phyloP scores from a whole-genome alignment of 352 stramenopile genomes.

The Halophytophthora polymorphica region DNA sequence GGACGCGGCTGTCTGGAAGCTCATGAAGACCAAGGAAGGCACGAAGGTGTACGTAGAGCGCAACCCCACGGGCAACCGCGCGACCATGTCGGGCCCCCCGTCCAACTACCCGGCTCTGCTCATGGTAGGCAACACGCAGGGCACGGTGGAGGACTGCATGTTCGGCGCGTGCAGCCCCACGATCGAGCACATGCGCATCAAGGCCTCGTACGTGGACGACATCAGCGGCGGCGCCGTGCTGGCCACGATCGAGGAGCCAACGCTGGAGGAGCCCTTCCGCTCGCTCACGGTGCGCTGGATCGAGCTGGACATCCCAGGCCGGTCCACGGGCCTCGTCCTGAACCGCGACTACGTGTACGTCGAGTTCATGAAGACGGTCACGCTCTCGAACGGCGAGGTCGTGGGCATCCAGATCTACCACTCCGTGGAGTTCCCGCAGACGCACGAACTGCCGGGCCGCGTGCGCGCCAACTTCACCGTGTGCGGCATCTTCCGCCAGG shows the following conservation, averaged over 20 bases:
- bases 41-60: slow-evolving; percentile 29
- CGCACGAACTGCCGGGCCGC: slow-evolving; percentile 17
- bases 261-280: slow-evolving; percentile 16
- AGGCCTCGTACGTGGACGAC: slow-evolving; percentile 31
- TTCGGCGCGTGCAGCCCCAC: slow-evolving; percentile 31
- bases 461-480: slow-evolving; percentile 31
- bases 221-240: slow-evolving; percentile 25
- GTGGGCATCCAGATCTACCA: slow-evolving; percentile 40
- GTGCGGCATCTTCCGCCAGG: slow-evolving; percentile 34
- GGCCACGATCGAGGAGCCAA: slow-evolving; percentile 24
- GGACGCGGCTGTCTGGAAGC: slow-evolving; percentile 25
- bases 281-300: slow-evolving; percentile 38
- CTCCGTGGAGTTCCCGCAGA: slow-evolving; percentile 38
- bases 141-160: slow-evolving; percentile 34
- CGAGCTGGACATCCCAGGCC: slow-evolving; percentile 28
- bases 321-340: slow-evolving; percentile 24
- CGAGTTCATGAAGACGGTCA: slow-evolving; percentile 29
- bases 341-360: slow-evolving; percentile 48
- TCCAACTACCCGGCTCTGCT: slow-evolving; percentile 23
- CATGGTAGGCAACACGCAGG: slow-evolving; percentile 21
- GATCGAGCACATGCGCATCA: slow-evolving; percentile 33
- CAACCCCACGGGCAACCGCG: slow-evolving; percentile 17
- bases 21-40: slow-evolving; percentile 28
- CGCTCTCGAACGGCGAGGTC: slow-evolving; percentile 23
- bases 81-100: slow-evolving; percentile 3